Conservation (phyloP, 2,329 filamentous ascomycete species). For the Colletotrichum eleusines region DNA sequence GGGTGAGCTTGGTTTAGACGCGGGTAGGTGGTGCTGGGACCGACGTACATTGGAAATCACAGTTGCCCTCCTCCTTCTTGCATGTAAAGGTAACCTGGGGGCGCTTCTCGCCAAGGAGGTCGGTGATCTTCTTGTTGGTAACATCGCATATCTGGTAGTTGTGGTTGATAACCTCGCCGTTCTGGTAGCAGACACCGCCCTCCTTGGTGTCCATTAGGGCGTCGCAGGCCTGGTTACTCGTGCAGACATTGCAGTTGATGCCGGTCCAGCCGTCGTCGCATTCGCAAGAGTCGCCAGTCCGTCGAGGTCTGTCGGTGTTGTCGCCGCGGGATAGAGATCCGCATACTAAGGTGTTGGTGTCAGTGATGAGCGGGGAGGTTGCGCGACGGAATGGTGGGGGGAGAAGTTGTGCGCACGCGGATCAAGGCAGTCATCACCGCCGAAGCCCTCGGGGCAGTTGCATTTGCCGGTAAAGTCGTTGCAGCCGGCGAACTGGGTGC, state of each 20-base stretch:
- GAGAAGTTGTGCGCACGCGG: constrained; percentile 67
- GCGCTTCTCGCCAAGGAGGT: constrained; percentile 84
- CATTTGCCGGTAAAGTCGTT: constrained; percentile 94
- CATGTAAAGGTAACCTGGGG: constrained; percentile 97
- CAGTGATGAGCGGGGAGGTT: constrained; percentile 26
- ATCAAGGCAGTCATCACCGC: constrained; percentile 90
- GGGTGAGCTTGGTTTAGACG: background rate
- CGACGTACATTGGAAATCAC: constrained; percentile 91
- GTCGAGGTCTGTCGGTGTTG: constrained; percentile 83
- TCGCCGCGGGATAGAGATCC: constrained; percentile 86
- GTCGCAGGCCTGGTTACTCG: constrained; percentile 84
- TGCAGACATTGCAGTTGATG: constrained; percentile 98
- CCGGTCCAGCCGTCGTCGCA: constrained; percentile 96
- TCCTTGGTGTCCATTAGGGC: constrained; percentile 86
- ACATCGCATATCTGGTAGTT: constrained; percentile 99
- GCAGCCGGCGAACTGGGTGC: constrained; percentile 90
- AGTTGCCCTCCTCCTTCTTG: constrained; percentile 78
- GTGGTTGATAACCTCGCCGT: constrained; percentile 89
- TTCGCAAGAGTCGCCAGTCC: constrained; percentile 75
- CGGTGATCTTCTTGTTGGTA: constrained; percentile 93
- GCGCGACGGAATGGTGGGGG: constrained; percentile 5
- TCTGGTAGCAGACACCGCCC: constrained; percentile 91
- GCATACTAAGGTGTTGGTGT: constrained; percentile 68
- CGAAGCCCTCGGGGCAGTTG: constrained; percentile 90
- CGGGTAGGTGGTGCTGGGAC: background rate